Conservation (phyloP, 345 rosid genomes). For the Salix purpurea region DNA sequence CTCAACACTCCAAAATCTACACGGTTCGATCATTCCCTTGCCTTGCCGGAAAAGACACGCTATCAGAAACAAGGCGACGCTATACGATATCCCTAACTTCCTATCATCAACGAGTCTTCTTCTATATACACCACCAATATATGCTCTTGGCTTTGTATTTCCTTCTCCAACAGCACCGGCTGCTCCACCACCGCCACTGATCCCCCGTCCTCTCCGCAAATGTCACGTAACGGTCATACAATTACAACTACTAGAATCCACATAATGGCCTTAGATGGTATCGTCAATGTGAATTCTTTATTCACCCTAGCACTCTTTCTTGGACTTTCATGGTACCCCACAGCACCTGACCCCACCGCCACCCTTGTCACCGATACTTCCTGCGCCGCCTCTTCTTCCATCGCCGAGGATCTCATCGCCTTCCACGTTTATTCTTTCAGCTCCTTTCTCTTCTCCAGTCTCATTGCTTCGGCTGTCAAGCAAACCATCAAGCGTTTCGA, state of each 20-base stretch:
- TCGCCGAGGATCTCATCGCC: constrained; percentile 49
- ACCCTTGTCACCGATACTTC: constrained; percentile 22
- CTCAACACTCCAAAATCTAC: neutral
- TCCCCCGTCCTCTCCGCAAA: too few relatives aligned
- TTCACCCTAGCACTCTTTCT: constrained; percentile 83
- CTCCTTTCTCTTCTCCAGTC: constrained; percentile 78
- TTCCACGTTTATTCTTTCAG: constrained; percentile 85
- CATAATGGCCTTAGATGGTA: constrained; percentile 74
- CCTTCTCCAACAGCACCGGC: neutral
- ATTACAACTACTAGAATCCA: constrained; percentile 32
- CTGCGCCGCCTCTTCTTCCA: constrained; percentile 32
- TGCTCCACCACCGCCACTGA: neutral
- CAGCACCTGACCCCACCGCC: constrained; percentile 23
- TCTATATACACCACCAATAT: neutral
- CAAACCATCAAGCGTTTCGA: constrained; percentile 46
- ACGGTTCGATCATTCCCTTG: neutral
- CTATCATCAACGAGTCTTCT: neutral
- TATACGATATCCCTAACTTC: neutral
- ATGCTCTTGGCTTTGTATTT: neutral
- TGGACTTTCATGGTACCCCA: constrained; percentile 51
- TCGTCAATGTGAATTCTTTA: constrained; percentile 73
- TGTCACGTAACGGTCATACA: neutral
- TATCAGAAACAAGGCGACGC: neutral
- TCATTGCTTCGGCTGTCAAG: constrained; percentile 65
- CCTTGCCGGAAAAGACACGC: constrained; percentile 18